Evolutionary conservation across 2,329 filamentous ascomycete species (phyloP).

Genomic region (Xylaria sp.): DNA sequence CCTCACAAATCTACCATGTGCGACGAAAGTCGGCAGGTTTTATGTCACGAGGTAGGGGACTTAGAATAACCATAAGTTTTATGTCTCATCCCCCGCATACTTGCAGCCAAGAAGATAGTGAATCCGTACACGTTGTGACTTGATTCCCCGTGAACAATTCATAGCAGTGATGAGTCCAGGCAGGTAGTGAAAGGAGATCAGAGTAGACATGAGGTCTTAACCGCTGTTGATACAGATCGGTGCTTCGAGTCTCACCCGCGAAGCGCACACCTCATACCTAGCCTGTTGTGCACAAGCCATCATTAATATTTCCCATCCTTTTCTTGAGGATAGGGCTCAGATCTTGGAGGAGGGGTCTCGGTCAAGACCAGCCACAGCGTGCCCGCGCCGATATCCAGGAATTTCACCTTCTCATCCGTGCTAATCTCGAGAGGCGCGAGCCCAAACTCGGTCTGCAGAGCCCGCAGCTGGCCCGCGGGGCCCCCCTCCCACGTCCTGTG

Average conservation of each 20-base stretch:
- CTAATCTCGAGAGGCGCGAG: slow-evolving; percentile 27
- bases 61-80: neutral
- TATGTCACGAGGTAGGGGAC: neutral
- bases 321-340: neutral
- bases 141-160: neutral
- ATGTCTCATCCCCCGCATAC: neutral
- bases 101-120: too few species aligned
- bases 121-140: neutral
- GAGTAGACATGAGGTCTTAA: neutral
- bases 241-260: neutral
- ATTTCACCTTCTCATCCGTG: neutral
- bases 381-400: slow-evolving; percentile 27
- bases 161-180: neutral
- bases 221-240: neutral
- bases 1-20: neutral
- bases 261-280: too few species aligned
- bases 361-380: slow-evolving; percentile 37
- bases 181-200: neutral
- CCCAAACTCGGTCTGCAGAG: slow-evolving; percentile 26
- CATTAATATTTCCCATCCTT: neutral
- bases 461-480: slow-evolving; percentile 21
- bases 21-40: neutral
- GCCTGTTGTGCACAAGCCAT: neutral
- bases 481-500: slow-evolving; percentile 17
- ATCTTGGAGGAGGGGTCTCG: neutral